phyloP scores from a whole-genome alignment of 2,329 filamentous ascomycete genomes.

The Fusarium brachygibbosum region DNA sequence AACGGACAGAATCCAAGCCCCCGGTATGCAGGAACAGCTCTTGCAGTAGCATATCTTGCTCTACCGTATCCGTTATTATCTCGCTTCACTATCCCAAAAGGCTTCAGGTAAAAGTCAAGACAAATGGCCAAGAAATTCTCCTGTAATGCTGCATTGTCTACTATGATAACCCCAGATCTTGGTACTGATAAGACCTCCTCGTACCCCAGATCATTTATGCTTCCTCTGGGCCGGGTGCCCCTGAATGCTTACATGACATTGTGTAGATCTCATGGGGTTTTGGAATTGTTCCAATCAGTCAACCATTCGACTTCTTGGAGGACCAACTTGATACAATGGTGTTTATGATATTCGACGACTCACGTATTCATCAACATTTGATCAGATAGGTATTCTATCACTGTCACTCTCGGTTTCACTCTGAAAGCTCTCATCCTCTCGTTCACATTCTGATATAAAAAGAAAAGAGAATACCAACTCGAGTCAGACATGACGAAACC shows the following conservation, averaged over 20 bases:
- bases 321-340: constrained; percentile 1
- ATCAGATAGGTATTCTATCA: background rate
- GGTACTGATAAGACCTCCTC: constrained; percentile 43
- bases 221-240: constrained; percentile 24
- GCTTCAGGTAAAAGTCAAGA: constrained; percentile 40
- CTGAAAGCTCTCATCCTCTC: background rate
- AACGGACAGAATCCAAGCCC: background rate
- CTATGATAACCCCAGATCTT: constrained; percentile 18
- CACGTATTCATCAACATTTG: background rate
- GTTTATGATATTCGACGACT: constrained; percentile 8
- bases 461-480: constrained; percentile 24
- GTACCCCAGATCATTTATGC: constrained; percentile 25
- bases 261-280: constrained; percentile 14
- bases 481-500: constrained; percentile 32
- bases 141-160: too few relatives aligned
- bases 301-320: background rate
- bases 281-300: background rate
- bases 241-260: constrained; percentile 26
- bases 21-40: constrained; percentile 23
- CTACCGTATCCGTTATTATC: constrained; percentile 1
- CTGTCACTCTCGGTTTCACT: background rate
- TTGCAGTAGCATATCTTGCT: constrained; percentile 1
- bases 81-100: constrained; percentile 8
- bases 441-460: constrained; percentile 10
- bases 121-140: constrained; percentile 30